Percentiles rank a stretch among this genome's conserved stretches.
These are phyloP conservation scores for Colletotrichum truncatum DNA, from an alignment of 2,329 filamentous ascomycete species.

Conservation along the genomic window DNA sequence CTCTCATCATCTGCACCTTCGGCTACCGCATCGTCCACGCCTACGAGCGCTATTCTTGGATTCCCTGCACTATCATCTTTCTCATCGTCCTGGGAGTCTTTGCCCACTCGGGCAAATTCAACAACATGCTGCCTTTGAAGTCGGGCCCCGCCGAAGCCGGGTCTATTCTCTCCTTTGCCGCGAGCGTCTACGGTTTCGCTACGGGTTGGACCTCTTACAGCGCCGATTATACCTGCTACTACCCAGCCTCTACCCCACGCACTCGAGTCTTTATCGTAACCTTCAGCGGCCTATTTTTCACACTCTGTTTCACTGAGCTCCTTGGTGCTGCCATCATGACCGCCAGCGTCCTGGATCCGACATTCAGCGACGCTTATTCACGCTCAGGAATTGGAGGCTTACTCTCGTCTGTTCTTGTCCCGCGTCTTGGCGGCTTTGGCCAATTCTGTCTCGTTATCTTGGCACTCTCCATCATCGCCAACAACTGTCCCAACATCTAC, in stretches of 20 bases:
- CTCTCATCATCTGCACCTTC: constrained; percentile 77
- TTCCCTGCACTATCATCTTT: constrained; percentile 78
- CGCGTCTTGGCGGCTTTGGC: constrained; percentile 72
- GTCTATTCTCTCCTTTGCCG: constrained; percentile 70
- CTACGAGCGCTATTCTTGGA: constrained; percentile 81
- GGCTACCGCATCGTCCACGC: constrained; percentile 79
- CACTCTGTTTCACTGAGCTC: constrained; percentile 78
- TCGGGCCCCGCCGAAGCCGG: constrained; percentile 69
- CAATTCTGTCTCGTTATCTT: constrained; percentile 76
- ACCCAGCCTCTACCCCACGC: constrained; percentile 68
- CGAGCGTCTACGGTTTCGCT: constrained; percentile 73
- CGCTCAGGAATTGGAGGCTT: constrained; percentile 68
- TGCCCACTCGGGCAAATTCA: constrained; percentile 72
- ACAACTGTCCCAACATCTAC: constrained; percentile 79
- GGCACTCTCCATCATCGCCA: constrained; percentile 73
- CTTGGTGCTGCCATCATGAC: constrained; percentile 77
- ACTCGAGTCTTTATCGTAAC: constrained; percentile 74
- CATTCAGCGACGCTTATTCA: constrained; percentile 56
- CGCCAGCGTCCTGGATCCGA: constrained; percentile 60
- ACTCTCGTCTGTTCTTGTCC: constrained; percentile 70
- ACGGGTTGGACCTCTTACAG: constrained; percentile 80
- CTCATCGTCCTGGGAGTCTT: constrained; percentile 76
- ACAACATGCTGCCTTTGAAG: constrained; percentile 63
- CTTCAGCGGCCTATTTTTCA: constrained; percentile 74
- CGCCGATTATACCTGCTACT: constrained; percentile 84